Evolutionary conservation across 805 yeast genomes (phyloP), one percentile per base, ranked within the genome.

Genomic region (Candida wancherniae): DNA sequence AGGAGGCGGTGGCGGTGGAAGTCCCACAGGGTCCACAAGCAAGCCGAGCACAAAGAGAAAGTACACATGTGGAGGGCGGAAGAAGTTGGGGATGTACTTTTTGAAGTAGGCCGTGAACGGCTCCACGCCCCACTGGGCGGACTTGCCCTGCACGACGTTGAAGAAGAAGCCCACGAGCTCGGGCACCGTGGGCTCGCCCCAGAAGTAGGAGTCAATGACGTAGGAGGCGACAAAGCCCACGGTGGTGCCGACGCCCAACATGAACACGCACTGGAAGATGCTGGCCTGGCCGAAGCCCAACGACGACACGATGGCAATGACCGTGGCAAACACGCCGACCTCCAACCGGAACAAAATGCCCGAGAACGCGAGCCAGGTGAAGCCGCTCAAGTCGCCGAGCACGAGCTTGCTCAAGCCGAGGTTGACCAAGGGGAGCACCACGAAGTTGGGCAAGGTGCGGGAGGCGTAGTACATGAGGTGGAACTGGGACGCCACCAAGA

Each of bases 401-500:
- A 84, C 42, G 10, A 77, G 45, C 47, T 63, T 64, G 4, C 75
- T 63, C 24, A 81, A 42, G 0, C 82, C 81, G 26, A 59, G 45
- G 33, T 73, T 72, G 4, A 80, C 79, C 21, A 84, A 48, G 3
- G 97, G 96, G 32, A 90, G 61, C 2, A 83, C 87, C 35, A 88
- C 61, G 45, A 81, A 82, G 56, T 90, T 90, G n/a, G 97, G 96
- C 36, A 90, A 63, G 0, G 94, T 76, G 44, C 97, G 68, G 3
- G 95, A 70, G n/a, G 84, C 67, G 52, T 90, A 90, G 60, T 66
- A 90, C 37, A 80, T 58, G 12, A 85, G 39, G 52, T 90, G 97
- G 60, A 88, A 90, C 52, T 87, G 92, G 6, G 82, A 55, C 34
- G 73, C 57, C 22, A 69, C 64, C 34, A 87, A 67, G 3, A 81